Percentiles rank a stretch among this genome's conserved stretches.
Conservation (phyloP, 1,284 basidiomycete genomes). For the Sanghuangporus sanghuang region DNA sequence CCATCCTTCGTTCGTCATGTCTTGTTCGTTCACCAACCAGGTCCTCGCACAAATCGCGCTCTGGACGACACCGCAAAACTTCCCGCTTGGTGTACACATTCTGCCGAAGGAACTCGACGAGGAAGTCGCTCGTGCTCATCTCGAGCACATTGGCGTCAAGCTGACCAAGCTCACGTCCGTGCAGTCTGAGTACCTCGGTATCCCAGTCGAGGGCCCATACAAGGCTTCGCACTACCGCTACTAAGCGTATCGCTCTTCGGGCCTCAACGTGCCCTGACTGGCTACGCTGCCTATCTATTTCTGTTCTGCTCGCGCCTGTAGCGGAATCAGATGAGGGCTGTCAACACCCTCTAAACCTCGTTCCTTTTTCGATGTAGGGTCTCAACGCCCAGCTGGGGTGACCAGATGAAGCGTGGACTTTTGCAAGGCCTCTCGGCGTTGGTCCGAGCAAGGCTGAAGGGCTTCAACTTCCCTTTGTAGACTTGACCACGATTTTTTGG, state of each 20-base stretch:
- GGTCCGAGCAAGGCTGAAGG: conserved; percentile 1
- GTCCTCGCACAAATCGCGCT: conserved; percentile 97
- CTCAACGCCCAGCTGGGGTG: conserved; percentile 16
- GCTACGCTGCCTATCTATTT: conserved; percentile 7
- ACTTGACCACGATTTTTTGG: neutral
- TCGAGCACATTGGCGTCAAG: conserved; percentile 90
- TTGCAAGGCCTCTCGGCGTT: neutral
- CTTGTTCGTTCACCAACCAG: conserved; percentile 99
- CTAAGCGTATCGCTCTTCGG: conserved; percentile 27
- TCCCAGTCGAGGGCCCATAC: conserved; percentile 88
- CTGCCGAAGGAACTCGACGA: conserved; percentile 98
- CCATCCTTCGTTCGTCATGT: conserved; percentile 98
- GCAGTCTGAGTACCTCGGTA: conserved; percentile 92
- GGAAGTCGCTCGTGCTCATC: conserved; percentile 96
- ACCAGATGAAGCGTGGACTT: conserved; percentile 8
- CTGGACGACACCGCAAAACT: conserved; percentile 88
- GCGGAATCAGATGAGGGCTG: conserved; percentile 2
- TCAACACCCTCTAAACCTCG: conserved; percentile 12
- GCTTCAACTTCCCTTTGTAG: conserved; percentile 17
- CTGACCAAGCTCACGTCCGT: conserved; percentile 76
- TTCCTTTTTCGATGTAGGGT: conserved; percentile 11
- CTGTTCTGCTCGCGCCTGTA: neutral
- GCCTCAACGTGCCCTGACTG: conserved; percentile 19
- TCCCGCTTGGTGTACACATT: conserved; percentile 94
- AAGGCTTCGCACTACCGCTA: conserved; percentile 83